Base-by-base conservation (phyloP, 306 rosid species). In the Dryas octopetala region DNA sequence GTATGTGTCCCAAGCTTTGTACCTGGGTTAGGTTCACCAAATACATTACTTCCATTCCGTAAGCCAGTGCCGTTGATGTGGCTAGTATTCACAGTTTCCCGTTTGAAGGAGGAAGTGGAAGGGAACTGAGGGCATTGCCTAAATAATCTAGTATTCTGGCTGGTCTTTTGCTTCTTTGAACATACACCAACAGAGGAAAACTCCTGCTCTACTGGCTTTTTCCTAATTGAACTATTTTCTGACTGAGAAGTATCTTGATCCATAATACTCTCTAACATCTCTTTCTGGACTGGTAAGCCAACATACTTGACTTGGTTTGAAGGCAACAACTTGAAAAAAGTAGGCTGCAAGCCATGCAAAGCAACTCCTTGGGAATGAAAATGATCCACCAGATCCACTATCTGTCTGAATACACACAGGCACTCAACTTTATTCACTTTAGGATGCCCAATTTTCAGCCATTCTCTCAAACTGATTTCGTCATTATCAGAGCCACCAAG, bases 401-500 rank as follows among this genome's bases (percentile, higher is more conserved):
- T 88, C 73, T 83, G 89, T 78, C 83, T 87, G 78, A 90, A 91
- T 83, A 90, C 74, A 87, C 80, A 43, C 84, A 94, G 66, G 80
- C 89, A 74, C 76, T 86, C 91, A 62, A 60, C 78, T 86, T 90
- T 94, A 73, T 83, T 85, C 45, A 73, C 87, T 78, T 76, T 86
- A 65, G 73, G 87, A 68, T 58, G 75, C 65, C 78, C 84, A 66
- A 17, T 73, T 79, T 83, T 88, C 80, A 94, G 84, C 97, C 98
- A 94, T 61, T 91, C 93, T 86, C 96, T 88, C 81, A 94, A 78
- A 79, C 80, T 90, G 79, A 86, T 78, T 16, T 91, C 96, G 78
- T 74, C 85, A 70, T 74, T 73, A 72, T 76, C 85, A 81, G 88
- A 84, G 78, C 55, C 85, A 68, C 61, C 75, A 47, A 64, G 46